Evolutionary conservation across 805 yeast species (phyloP).

Genomic region (Kuraishia capsulata): DNA sequence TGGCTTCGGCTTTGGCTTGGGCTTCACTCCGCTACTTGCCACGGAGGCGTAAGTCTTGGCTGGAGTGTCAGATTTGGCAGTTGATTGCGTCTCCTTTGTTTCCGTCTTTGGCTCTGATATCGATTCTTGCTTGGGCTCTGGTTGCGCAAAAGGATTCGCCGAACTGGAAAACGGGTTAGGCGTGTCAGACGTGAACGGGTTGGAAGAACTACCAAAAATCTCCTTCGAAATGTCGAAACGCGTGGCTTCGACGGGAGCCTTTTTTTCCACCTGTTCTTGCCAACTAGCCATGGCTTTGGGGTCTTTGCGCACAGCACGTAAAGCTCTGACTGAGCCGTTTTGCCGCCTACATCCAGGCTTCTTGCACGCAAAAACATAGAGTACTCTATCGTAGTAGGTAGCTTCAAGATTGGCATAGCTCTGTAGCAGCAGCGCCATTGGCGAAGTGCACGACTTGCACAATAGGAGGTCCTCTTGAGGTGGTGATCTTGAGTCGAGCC

Average conservation of each 20-base stretch:
- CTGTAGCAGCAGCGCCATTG: constrained; percentile 66
- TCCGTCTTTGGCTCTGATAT: constrained; percentile 34
- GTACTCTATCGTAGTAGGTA: constrained; percentile 65
- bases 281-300: constrained; percentile 33
- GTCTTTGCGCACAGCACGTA: constrained; percentile 68
- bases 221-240: constrained; percentile 25
- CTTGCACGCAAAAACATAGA: constrained; percentile 74
- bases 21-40: constrained; percentile 8
- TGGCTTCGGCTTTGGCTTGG: constrained; percentile 14
- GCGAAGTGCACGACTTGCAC: constrained; percentile 59
- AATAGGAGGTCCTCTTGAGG: constrained; percentile 44
- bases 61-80: constrained; percentile 3
- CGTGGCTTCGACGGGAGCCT: constrained; percentile 28
- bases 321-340: constrained; percentile 62
- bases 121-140: constrained; percentile 7
- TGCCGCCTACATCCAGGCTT: constrained; percentile 56
- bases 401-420: constrained; percentile 72
- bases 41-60: constrained; percentile 2
- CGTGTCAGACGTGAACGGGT: constrained; percentile 9
- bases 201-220: constrained; percentile 19
- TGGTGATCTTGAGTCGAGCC: constrained; percentile 52
- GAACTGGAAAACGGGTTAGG: constrained; percentile 11
- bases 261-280: constrained; percentile 27
- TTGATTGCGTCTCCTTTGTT: constrained; percentile 5
- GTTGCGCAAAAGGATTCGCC: constrained; percentile 20